phyloP scores from a whole-genome alignment of 345 rosid species.

The Zanthoxylum bungeanum region DNA sequence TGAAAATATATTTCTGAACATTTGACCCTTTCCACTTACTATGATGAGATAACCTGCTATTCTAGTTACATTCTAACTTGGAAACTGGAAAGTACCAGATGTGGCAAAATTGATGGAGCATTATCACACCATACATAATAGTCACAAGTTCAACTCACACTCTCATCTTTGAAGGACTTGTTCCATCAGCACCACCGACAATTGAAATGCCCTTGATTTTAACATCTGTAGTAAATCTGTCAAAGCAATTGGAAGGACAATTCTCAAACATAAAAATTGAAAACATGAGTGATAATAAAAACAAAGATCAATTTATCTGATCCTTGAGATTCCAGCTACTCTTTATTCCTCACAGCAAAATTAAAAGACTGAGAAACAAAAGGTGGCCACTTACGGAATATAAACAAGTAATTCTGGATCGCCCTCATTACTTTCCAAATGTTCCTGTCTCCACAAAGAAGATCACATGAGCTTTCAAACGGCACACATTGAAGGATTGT shows the following conservation, averaged over 20 bases:
- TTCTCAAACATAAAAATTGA: neutral
- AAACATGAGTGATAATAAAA: neutral
- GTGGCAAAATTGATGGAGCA: neutral
- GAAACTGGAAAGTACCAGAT: neutral
- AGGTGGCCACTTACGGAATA: slow-evolving; percentile 64
- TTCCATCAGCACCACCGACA: slow-evolving; percentile 88
- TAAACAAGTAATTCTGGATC: slow-evolving; percentile 93
- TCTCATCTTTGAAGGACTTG: slow-evolving; percentile 94
- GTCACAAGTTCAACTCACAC: slow-evolving; percentile 52
- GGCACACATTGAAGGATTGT: neutral
- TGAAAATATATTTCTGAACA: neutral
- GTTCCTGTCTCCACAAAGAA: slow-evolving; percentile 45
- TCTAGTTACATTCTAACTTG: neutral
- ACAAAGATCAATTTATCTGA: neutral
- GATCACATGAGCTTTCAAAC: neutral
- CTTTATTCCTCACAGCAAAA: neutral
- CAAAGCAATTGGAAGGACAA: slow-evolving; percentile 11
- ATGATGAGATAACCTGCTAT: neutral
- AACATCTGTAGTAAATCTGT: slow-evolving; percentile 92
- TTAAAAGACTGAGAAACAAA: neutral
- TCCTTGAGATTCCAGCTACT: neutral
- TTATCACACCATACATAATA: neutral
- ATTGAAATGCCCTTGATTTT: slow-evolving; percentile 91
- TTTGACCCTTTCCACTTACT: neutral
- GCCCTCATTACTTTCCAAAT: slow-evolving; percentile 89